Conservation (phyloP, 108 stramenopile species). For the Skeletonema tropicum region DNA sequence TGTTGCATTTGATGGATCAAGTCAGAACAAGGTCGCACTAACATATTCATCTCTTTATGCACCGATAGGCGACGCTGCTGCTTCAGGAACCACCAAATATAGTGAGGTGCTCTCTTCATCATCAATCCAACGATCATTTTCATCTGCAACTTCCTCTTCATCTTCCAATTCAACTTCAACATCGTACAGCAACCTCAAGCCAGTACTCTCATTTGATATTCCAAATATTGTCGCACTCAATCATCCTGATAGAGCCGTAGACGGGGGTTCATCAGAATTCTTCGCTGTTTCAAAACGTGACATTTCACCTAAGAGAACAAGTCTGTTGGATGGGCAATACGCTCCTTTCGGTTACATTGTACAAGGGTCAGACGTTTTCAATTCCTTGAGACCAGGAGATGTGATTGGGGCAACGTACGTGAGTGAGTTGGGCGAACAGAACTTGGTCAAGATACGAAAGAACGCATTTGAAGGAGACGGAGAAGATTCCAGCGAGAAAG, state of each 20-base stretch:
- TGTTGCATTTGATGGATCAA: conserved; percentile 67
- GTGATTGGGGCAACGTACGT: conserved; percentile 76
- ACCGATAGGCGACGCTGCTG: conserved; percentile 45
- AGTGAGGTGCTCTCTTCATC: conserved; percentile 48
- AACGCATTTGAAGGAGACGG: conserved; percentile 52
- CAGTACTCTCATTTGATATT: conserved; percentile 76
- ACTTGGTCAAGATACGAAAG: conserved; percentile 75
- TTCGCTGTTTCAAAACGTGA: conserved; percentile 62
- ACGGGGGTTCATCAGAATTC: conserved; percentile 85
- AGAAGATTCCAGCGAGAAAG: conserved; percentile 20
- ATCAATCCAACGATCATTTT: conserved; percentile 51
- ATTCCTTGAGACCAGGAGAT: conserved; percentile 73
- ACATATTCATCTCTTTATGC: conserved; percentile 56
- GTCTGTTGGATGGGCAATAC: conserved; percentile 74
- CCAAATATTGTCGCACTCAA: conserved; percentile 82
- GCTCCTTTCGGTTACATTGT: conserved; percentile 88
- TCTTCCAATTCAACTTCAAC: conserved; percentile 42
- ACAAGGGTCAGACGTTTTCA: conserved; percentile 66
- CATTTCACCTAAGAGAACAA: conserved; percentile 50
- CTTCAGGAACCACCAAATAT: conserved; percentile 41
- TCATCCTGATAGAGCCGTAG: conserved; percentile 74
- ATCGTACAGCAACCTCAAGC: conserved; percentile 43
- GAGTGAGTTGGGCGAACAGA: conserved; percentile 73
- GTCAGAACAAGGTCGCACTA: conserved; percentile 57
- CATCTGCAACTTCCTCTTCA: conserved; percentile 38